A percentile compares a stretch with the other conserved stretches of the same genome.
These are phyloP conservation scores for Aspergillus avenaceus DNA, from an alignment of 495 filamentous ascomycete species.

Conservation along the genomic window DNA sequence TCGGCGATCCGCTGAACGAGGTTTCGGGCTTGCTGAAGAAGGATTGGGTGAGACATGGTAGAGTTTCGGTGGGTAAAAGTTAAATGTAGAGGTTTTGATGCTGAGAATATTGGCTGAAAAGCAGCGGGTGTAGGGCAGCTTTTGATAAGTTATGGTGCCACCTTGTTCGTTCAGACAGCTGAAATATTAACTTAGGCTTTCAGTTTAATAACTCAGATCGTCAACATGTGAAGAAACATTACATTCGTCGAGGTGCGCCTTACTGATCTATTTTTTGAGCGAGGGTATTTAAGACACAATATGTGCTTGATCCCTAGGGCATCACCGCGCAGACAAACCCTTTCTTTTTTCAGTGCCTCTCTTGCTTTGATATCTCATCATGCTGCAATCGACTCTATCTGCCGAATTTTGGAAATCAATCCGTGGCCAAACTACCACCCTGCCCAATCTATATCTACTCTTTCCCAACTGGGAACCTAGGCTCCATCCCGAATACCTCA, in stretches of 20 bases:
- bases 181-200: no score
- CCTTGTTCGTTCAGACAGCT: no score
- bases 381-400: neutral
- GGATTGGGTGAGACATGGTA: neutral
- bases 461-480: slow-evolving; percentile 1
- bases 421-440: neutral
- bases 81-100: neutral
- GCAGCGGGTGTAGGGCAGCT: neutral
- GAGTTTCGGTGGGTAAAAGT: neutral
- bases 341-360: no score
- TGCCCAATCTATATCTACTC: slow-evolving; percentile 3
- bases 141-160: no score
- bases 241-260: no score
- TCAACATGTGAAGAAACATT: no score
- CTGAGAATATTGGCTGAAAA: neutral
- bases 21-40: neutral
- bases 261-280: no score
- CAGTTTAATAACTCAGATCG: no score
- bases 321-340: neutral
- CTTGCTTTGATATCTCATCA: neutral
- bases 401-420: neutral
- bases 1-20: slow-evolving; percentile 3
- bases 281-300: no score
- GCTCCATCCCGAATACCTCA: slow-evolving; percentile 6
- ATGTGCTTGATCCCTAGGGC: no score